Percentiles rank a stretch among this genome's conserved stretches.
Evolutionary conservation across 345 rosid genomes (phyloP).

Genomic region (Eucalyptus brandiana): DNA sequence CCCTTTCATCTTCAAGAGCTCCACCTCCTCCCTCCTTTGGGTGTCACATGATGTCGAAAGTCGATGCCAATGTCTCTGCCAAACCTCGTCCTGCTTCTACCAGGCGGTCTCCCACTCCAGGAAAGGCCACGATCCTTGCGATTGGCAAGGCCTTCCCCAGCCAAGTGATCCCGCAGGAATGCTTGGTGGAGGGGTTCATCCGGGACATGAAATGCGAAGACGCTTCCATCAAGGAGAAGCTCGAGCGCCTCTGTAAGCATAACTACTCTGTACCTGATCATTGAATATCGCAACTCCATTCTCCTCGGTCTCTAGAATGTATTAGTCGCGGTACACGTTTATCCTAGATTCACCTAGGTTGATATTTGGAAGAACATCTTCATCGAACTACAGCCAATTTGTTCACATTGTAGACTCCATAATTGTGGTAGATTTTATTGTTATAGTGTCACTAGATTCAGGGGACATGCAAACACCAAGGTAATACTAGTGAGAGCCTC

Average conservation of each 20-base stretch:
- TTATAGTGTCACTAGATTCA: neutral
- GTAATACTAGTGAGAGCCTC: neutral
- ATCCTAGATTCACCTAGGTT: neutral
- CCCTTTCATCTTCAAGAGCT: neutral
- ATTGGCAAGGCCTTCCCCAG: slow-evolving; percentile 86
- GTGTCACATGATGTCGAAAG: slow-evolving; percentile 21
- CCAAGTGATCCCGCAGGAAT: slow-evolving; percentile 73
- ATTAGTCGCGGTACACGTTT: neutral
- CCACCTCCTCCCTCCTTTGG: neutral
- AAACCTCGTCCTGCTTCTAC: neutral
- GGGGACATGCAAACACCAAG: neutral
- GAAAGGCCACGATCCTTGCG: slow-evolving; percentile 89
- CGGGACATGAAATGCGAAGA: slow-evolving; percentile 85
- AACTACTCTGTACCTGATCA: neutral
- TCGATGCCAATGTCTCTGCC: slow-evolving; percentile 5
- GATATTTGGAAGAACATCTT: neutral
- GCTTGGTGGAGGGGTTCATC: slow-evolving; percentile 77
- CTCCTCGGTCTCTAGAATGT: neutral
- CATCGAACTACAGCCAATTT: neutral
- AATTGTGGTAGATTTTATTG: neutral
- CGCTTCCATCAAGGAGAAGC: slow-evolving; percentile 58
- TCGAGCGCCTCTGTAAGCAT: slow-evolving; percentile 74
- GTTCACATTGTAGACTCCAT: neutral
- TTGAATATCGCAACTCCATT: neutral
- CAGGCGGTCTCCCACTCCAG: slow-evolving; percentile 44